Percentiles rank a stretch among this genome's conserved stretches.
Evolutionary conservation across 2,329 filamentous ascomycete genomes (phyloP).

Genomic region (Aspergillaceae sp.): DNA sequence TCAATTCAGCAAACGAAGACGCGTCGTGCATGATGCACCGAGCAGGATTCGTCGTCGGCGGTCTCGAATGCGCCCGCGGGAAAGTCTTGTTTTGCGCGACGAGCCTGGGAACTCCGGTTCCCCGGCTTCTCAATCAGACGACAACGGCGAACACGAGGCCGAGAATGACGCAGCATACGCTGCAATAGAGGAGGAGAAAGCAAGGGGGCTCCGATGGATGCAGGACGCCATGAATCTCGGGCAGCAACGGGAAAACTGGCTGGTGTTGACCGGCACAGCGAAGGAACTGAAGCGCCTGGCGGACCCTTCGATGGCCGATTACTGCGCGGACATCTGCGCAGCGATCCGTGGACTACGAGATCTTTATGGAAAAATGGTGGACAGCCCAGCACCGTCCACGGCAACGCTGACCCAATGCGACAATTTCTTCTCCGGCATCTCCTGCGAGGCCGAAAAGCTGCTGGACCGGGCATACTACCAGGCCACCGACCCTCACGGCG

Average conservation of each 20-base stretch:
- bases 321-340: conserved; percentile 1
- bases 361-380: neutral
- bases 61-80: no score
- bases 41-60: no score
- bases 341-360: neutral
- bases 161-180: neutral
- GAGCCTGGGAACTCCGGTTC: no score
- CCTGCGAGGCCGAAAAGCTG: conserved; percentile 3
- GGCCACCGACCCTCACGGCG: neutral
- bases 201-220: conserved; percentile 2
- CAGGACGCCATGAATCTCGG: conserved; percentile 12
- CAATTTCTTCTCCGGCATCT: conserved; percentile 7
- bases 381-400: neutral
- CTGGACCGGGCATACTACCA: conserved; percentile 9
- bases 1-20: no score
- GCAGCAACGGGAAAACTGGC: conserved; percentile 16
- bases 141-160: conserved; percentile 4
- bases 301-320: neutral
- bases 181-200: conserved; percentile 2
- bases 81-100: no score
- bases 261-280: conserved; percentile 5
- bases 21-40: no score
- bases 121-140: neutral
- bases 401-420: conserved; percentile 2
- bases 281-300: conserved; percentile 1